Base-by-base conservation (phyloP, 768 basidiomycete genomes). In the Thelephora ganbajun region DNA sequence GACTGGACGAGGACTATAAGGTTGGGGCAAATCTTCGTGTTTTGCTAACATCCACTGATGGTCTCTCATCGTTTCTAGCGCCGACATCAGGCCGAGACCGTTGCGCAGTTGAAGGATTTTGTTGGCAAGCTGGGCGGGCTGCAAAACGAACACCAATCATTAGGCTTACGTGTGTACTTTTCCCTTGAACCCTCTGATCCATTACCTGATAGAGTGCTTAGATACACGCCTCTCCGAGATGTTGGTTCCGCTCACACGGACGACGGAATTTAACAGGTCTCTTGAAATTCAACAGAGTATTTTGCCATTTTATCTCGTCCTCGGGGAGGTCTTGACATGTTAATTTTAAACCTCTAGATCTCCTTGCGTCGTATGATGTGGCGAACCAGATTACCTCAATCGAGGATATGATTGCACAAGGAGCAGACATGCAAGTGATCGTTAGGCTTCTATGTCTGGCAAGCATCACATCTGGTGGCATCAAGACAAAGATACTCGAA, bases 211-310 rank as follows among this genome's bases (percentile, higher is more conserved):
- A 9, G 26, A 30, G 4, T 30, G 9, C 9, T 14, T 53, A 98
- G 96, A 99, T 62, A 98, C 92, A 48, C 85, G 85, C 26, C 60
- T 99, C 42, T 93, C 90, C n/a, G 96, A 98, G 64, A 67, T 91
- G 59, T 71, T 99, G 37, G 78, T 91, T 50, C 80, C 86, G 19
- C 69, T 83, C 50, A 98, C 93, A 1, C 71, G 77, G 46, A 85
- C 86, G 12, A 86, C 94, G 35, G 66, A 82, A 42, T 99, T 99
- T 66, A 90, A 91, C 64, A 84, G 80, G 58, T 85, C 82, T 11
- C 69, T 99, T 9, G 93, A 98, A 66, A 84, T 96, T 12, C 94
- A 98, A 59, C 96, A 98, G 63, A 98, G 92, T 91, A 57, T 59
- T 76, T 60, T 14, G 33, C 5, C 2, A 9, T 30, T 41, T 9